A percentile compares a stretch with the other conserved stretches of the same genome.
phyloP scores from a whole-genome alignment of 2,329 filamentous ascomycete genomes.

The Escovopsis sp. region DNA sequence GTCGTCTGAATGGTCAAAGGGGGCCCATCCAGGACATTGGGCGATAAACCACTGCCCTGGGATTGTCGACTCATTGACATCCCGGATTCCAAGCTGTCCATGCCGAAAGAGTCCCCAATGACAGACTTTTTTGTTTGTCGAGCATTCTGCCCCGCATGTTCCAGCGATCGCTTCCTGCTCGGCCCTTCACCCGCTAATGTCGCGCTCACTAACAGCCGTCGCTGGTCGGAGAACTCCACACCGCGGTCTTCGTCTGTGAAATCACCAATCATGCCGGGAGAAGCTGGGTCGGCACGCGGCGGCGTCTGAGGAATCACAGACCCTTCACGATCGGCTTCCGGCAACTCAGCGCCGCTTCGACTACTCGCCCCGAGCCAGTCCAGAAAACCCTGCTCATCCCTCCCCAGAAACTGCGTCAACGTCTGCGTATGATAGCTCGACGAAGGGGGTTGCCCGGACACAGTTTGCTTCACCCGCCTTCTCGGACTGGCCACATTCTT shows the following conservation, averaged over 20 bases:
- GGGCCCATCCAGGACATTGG: neutral
- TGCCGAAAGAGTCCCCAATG: slow-evolving; percentile 32
- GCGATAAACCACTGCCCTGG: neutral
- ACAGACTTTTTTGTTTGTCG: slow-evolving; percentile 16
- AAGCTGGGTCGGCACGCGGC: too few relatives aligned
- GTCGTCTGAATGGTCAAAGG: neutral
- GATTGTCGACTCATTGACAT: slow-evolving; percentile 8
- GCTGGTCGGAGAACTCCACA: slow-evolving; percentile 3
- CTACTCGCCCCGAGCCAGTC: slow-evolving; percentile 17
- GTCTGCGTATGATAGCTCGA: slow-evolving; percentile 27
- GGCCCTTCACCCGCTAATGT: slow-evolving; percentile 13
- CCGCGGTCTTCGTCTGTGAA: slow-evolving; percentile 7
- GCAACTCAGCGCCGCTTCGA: slow-evolving; percentile 1
- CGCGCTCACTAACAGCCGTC: slow-evolving; percentile 25
- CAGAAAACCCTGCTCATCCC: slow-evolving; percentile 17
- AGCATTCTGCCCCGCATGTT: slow-evolving; percentile 8
- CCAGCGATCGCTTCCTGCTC: slow-evolving; percentile 10
- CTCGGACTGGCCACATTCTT: too few relatives aligned
- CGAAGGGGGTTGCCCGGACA: slow-evolving; percentile 15
- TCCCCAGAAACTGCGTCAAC: slow-evolving; percentile 24
- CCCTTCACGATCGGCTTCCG: slow-evolving; percentile 12
- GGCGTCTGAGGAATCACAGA: slow-evolving; percentile 27
- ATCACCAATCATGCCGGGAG: slow-evolving; percentile 1
- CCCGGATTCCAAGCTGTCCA: slow-evolving; percentile 19
- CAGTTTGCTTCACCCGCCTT: slow-evolving; percentile 7